phyloP scores from a whole-genome alignment of 768 basidiomycete genomes.

The Naematelia encephala region DNA sequence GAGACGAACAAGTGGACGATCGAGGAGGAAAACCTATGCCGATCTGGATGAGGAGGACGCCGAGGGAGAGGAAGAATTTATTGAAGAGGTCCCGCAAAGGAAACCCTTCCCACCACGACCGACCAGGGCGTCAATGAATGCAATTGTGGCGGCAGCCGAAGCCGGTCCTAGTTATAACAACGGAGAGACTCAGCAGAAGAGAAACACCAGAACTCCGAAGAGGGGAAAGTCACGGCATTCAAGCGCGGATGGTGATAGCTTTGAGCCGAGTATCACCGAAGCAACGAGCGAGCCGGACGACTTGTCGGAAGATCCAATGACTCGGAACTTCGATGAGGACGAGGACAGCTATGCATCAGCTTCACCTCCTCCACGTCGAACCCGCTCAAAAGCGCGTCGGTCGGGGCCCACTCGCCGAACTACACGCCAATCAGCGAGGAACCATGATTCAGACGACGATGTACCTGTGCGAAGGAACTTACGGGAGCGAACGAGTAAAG shows the following conservation, averaged over 20 bases:
- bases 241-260: conserved; percentile 34
- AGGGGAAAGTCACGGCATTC: conserved; percentile 20
- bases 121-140: conserved; percentile 9
- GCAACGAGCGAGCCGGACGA: conserved; percentile 13
- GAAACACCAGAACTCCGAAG: not conserved
- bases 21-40: conserved; percentile 11
- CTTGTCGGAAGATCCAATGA: conserved; percentile 20
- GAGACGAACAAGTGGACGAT: conserved; percentile 10
- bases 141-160: not conserved
- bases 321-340: conserved; percentile 18
- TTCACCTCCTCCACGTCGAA: not conserved
- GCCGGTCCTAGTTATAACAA: conserved; percentile 15
- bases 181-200: conserved; percentile 4
- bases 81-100: conserved; percentile 13
- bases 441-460: conserved; percentile 31
- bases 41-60: conserved; percentile 13
- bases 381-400: not conserved
- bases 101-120: conserved; percentile 29
- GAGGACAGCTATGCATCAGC: not conserved
- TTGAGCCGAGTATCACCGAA: conserved; percentile 21
- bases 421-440: conserved; percentile 11
- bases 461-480: conserved; percentile 7
- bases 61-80: conserved; percentile 17
- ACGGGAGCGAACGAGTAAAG: not conserved
- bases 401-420: conserved; percentile 15